Base-by-base conservation (phyloP, 345 rosid species). In the Gossypium herbaceum region DNA sequence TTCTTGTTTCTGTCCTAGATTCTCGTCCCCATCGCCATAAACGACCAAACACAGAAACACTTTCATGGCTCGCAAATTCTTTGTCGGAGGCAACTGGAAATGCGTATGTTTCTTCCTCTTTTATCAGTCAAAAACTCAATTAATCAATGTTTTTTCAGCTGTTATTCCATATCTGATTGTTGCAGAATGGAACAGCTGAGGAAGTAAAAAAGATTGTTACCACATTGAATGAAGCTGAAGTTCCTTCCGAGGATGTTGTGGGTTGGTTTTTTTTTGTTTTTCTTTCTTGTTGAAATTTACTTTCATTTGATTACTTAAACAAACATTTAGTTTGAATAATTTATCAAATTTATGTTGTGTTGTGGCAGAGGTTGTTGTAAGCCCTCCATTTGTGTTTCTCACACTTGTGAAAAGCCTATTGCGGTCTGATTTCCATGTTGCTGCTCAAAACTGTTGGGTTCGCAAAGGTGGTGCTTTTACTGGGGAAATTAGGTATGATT, bases 71-170 rank as follows among this genome's bases (percentile, higher is more conserved):
- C 82, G 92, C 63, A 90, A 81, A 55, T 88, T 90, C 85, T 86
- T 88, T 84, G 88, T 90, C 80, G 92, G 91, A 68, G 94, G 94
- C 84, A 90, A 90, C 90, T 90, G 94, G 94, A 90, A 90, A 90
- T 88, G 92, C 82, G 91, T 90, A 85, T 8, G 88, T 68, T 19
- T 76, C n/a, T 9, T 2, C 56, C 19, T 51, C 12, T 12, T 4
- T 51, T 73, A 13, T 24, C 69, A 12, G 47, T 58, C 22, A 15
- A 58, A 54, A 71, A 19, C 12, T 20, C 54, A 51, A 11, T 19
- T 11, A 34, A 72, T 15, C 11, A 4, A 7, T 63, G 11, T 62
- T 55, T 34, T 57, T 19, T 34, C 57, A 57, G 8, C 17, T 17
- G 58, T 55, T 25, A 27, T 63, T 67, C 51, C 52, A 66, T 65